Base-by-base conservation (phyloP, 495 filamentous ascomycete genomes). In the Bryoglossum gracile region DNA sequence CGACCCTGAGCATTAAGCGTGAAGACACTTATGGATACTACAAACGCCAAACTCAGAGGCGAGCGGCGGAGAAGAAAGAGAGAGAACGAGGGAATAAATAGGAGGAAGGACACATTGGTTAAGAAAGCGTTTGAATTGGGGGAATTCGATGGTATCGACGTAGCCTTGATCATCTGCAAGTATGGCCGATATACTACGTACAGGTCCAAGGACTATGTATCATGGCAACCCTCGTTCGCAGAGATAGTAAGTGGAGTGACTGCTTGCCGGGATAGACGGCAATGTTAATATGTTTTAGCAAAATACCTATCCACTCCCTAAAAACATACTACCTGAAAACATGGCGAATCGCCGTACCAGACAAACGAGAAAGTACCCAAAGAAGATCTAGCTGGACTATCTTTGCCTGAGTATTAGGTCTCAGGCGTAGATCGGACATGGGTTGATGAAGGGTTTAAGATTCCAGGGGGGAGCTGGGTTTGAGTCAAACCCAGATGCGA, bases 111-210 rank as follows among this genome's bases (percentile, higher is more conserved):
- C 9, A 39, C 45, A 2, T 38, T 48, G 32, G 39, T 48, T 38
- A 48, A 48, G 45, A 49, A 49, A 49, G 46, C 46, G n/a, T 49
- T 25, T 49, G 46, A 49, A 49, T 34, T 49, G 19, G 46, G 46
- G 36, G 26, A 49, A 49, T 41, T 49, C 36, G 46, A 49, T 26
- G 46, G 46, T 34, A 36, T 49, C 10, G 36, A 49, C 21, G 46
- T 40, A 21, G 48, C 48, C 23, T 21, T 50, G 48, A 33, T 50
- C 23, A 50, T 50, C 35, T 50, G 46, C 36, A 49, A 49, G 46
- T 36, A 33, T 32, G 28, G 28, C n/a, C n/a, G 28, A 13, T 32
- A 32, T 13, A 32, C 28, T 32, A 32, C 28, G n/a, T 49, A 49
- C 46, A 49, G 46, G 30, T 49, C 46, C 16, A 49, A 28, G 34